These are phyloP conservation scores for Erodium moschatum DNA, from an alignment of 441 rosid genomes.

Conservation along the genomic window DNA sequence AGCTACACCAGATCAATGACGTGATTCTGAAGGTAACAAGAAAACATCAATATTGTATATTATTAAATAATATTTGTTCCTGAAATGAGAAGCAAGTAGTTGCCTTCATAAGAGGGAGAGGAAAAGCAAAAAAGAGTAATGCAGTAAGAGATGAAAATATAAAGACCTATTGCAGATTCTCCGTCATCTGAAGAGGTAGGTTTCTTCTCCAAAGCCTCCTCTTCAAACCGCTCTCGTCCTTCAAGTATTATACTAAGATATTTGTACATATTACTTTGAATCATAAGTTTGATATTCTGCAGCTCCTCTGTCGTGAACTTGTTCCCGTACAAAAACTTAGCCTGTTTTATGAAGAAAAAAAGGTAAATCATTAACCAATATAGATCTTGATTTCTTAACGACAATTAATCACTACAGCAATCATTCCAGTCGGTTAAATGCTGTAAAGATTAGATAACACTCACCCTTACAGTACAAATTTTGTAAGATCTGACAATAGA, in stretches of 20 bases:
- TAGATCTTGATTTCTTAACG: conserved; percentile 16
- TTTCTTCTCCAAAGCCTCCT: conserved; percentile 57
- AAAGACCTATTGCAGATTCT: not conserved
- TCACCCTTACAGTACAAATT: not conserved
- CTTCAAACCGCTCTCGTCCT: conserved; percentile 96
- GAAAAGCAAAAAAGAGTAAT: not conserved
- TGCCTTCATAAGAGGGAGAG: no score
- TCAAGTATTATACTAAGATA: conserved; percentile 92
- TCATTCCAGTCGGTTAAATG: not conserved
- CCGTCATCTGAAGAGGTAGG: conserved; percentile 19
- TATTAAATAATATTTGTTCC: no score
- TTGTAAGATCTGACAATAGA: not conserved
- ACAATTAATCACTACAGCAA: conserved; percentile 1
- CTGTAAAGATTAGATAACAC: not conserved
- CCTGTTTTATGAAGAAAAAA: conserved; percentile 37
- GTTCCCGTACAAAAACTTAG: conserved; percentile 88
- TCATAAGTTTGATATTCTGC: conserved; percentile 89
- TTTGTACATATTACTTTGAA: conserved; percentile 95
- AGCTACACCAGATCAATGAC: not conserved
- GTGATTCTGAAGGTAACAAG: not conserved
- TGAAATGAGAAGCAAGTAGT: no score
- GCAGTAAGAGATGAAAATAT: not conserved
- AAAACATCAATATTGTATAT: no score
- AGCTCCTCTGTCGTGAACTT: conserved; percentile 71
- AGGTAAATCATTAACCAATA: not conserved